Evolutionary conservation across 1,284 basidiomycete genomes (phyloP), one percentile per base, ranked within the genome.

Genomic region (Pisolithus thermaeus): DNA sequence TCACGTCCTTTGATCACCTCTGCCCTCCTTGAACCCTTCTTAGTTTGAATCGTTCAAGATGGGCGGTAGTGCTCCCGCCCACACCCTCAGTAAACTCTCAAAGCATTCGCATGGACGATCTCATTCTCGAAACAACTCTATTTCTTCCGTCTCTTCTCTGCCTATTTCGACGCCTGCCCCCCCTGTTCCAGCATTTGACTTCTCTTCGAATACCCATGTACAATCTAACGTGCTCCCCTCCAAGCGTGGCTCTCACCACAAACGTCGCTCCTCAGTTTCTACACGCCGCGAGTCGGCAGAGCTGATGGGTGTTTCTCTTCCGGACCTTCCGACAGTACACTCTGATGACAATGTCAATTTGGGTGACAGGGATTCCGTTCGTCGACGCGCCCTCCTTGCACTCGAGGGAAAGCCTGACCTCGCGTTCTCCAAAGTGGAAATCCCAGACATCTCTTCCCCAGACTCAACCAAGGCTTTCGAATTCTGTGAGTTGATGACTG

Each of bases 201-300:
- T 65, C 53, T 50, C 64, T 51, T 58, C 68, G 52, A 60, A 65
- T 53, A 55, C 66, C 52, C 56, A 63, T 51, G 60, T 65, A 54
- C 54, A 61, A 53, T 56, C 65, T 44, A 48, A 47, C n/a, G 63
- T 56, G 46, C 65, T 66, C 44, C 63, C 74, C 28, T 61, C 77
- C 32, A 84, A 85, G 60, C 84, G 86, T 49, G 79, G 77, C 58
- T 90, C 87, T 0, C 87, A 90, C 60, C 88, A 91, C 59, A 79
- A 80, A 28, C 84, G 88, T 47, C 79, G 82, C 42, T 91, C 89
- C 2, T 90, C 88, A n/a, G 86, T 91, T 25, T 90, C 88, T 3
- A 91, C 89, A 35, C 83, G 88, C 55, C 79, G 75, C 55, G 88
- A 91, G 68, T 90, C 87, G 12, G 87, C 86, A 7, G 88, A 91